Conservation (phyloP, 441 rosid genomes). For the Gossypium laxum region DNA sequence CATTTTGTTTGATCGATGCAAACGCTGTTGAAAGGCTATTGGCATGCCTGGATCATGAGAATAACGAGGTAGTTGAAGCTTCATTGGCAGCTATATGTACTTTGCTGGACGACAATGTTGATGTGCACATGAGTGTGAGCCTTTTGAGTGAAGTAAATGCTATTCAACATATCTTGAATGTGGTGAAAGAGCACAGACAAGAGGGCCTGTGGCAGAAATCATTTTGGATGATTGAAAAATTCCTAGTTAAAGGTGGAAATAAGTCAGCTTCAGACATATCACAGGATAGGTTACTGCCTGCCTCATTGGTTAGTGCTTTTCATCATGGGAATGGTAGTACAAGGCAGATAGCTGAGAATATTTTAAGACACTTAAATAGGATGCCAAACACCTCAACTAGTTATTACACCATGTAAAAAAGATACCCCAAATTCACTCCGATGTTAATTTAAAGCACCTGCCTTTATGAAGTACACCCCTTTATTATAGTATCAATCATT, state of each 20-base stretch:
- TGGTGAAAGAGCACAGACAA: constrained; percentile 54
- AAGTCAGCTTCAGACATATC: constrained; percentile 49
- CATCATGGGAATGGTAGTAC: constrained; percentile 67
- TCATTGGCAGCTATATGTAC: constrained; percentile 72
- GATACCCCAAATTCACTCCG: background rate
- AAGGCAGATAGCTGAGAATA: constrained; percentile 76
- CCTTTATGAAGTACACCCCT: background rate
- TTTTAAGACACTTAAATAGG: constrained; percentile 63
- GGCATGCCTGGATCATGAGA: constrained; percentile 69
- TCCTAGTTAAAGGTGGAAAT: constrained; percentile 56
- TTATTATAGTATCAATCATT: background rate
- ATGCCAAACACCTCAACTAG: constrained; percentile 44
- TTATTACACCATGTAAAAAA: constrained; percentile 21
- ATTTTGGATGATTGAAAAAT: constrained; percentile 77
- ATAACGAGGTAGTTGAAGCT: constrained; percentile 64
- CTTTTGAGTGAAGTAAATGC: constrained; percentile 51
- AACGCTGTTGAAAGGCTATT: constrained; percentile 62
- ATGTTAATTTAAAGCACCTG: background rate
- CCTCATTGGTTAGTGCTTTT: constrained; percentile 59
- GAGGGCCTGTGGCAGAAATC: constrained; percentile 69
- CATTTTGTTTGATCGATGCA: constrained; percentile 81
- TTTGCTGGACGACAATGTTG: constrained; percentile 67
- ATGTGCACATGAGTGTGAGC: constrained; percentile 50
- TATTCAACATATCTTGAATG: constrained; percentile 45
- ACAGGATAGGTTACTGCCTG: constrained; percentile 57